Conservation (phyloP, 2,329 filamentous ascomycete genomes). For the Cercospora sp. region DNA sequence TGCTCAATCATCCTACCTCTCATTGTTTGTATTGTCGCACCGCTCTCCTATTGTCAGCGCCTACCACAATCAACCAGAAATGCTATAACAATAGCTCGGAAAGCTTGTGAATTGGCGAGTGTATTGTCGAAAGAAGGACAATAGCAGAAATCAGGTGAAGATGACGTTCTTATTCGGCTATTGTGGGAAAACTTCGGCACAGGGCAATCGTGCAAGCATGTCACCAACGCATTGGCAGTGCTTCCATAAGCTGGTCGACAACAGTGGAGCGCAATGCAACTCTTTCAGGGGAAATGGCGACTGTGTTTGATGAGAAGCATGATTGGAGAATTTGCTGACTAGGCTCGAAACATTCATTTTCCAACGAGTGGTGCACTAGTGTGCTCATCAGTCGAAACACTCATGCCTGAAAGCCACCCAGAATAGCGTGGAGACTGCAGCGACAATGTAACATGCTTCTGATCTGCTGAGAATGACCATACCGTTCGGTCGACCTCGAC, state of each 20-base stretch:
- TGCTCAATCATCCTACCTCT: constrained; percentile 4
- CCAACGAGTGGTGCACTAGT: neutral
- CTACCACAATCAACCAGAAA: neutral
- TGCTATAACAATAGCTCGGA: neutral
- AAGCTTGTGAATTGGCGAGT: neutral
- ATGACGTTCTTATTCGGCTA: neutral
- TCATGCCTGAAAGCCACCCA: neutral
- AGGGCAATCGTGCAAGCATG: neutral
- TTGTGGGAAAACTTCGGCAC: neutral
- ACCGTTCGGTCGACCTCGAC: neutral
- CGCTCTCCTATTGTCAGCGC: neutral
- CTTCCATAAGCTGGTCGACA: neutral
- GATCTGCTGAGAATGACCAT: neutral
- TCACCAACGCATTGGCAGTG: neutral
- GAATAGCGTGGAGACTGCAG: neutral
- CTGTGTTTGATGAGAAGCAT: neutral
- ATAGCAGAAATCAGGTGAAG: constrained; percentile 4
- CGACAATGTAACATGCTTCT: neutral
- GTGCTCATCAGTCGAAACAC: neutral
- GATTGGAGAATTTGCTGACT: neutral
- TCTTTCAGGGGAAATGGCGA: neutral
- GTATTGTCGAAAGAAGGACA: constrained; percentile 1
- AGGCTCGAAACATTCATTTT: neutral
- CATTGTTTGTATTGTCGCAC: neutral
- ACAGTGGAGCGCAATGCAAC: neutral